phyloP scores from a whole-genome alignment of 2,329 filamentous ascomycete genomes.

The Fusarium lateritium region DNA sequence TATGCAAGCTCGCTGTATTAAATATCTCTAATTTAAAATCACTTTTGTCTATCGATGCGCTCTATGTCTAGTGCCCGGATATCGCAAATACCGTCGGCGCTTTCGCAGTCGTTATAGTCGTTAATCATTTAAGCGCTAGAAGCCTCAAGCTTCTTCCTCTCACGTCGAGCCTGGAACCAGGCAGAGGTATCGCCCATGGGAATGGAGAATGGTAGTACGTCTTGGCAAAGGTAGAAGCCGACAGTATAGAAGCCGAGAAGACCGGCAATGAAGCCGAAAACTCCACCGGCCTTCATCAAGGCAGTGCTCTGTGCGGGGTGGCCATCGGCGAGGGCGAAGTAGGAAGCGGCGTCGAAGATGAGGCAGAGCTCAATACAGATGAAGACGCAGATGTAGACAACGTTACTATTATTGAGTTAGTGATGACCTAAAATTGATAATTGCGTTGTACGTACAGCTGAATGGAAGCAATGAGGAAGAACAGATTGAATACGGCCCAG shows the following conservation, averaged over 20 bases:
- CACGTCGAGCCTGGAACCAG: constrained; percentile 24
- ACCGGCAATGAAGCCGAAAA: constrained; percentile 45
- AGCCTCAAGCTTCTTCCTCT: constrained; percentile 5
- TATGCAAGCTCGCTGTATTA: not conserved
- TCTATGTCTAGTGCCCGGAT: not conserved
- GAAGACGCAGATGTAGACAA: constrained; percentile 46
- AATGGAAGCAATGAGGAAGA: constrained; percentile 46
- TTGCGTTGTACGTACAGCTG: constrained; percentile 28
- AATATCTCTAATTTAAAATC: not conserved
- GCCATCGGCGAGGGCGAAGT: constrained; percentile 44
- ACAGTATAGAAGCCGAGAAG: constrained; percentile 46
- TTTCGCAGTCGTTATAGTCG: not conserved
- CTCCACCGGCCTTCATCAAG: constrained; percentile 41
- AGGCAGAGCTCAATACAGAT: constrained; percentile 42
- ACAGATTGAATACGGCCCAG: constrained; percentile 50
- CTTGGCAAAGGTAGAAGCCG: constrained; percentile 45
- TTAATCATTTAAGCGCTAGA: constrained; percentile 2
- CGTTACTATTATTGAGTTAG: constrained; percentile 35
- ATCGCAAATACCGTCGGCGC: too few relatives aligned
- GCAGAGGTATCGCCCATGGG: constrained; percentile 45
- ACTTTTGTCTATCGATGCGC: not conserved
- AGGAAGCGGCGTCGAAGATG: constrained; percentile 36
- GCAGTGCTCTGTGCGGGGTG: constrained; percentile 9
- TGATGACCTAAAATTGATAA: not conserved
- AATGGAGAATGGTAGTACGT: constrained; percentile 41